phyloP scores from a whole-genome alignment of 2,329 filamentous ascomycete species.

The Cladobotryum protrusum region DNA sequence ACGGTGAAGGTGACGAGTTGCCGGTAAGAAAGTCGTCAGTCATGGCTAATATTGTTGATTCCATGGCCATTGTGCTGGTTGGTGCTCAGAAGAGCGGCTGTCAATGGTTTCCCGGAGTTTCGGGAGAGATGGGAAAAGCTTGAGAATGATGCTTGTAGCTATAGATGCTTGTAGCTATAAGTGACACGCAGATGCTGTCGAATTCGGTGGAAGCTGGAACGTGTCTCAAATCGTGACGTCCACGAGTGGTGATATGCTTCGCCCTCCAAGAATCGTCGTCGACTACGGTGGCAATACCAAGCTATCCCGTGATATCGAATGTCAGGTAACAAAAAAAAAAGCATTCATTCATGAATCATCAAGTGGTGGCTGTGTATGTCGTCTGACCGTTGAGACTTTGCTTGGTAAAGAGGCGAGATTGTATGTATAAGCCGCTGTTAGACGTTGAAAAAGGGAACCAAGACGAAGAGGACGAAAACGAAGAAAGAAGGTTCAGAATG shows the following conservation, averaged over 20 bases:
- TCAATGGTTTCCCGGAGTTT: too few relatives aligned
- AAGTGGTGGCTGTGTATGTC: neutral
- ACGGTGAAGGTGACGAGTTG: conserved; percentile 8
- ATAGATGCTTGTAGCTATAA: too few relatives aligned
- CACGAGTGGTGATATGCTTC: too few relatives aligned
- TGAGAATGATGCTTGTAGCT: too few relatives aligned
- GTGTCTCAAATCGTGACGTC: neutral
- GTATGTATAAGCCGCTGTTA: too few relatives aligned
- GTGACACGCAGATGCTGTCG: too few relatives aligned
- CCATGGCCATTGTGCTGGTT: conserved; percentile 3
- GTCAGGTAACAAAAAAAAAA: neutral
- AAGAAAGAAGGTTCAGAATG: conserved; percentile 2
- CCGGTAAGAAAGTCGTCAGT: conserved; percentile 1
- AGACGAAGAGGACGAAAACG: neutral
- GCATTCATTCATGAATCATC: conserved; percentile 4
- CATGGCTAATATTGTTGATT: neutral
- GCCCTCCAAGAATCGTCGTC: neutral
- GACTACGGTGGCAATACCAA: neutral
- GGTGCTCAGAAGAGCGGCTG: too few relatives aligned
- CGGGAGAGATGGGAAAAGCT: too few relatives aligned
- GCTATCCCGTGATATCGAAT: too few relatives aligned
- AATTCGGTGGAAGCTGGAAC: neutral
- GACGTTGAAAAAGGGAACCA: neutral
- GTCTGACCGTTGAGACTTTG: too few relatives aligned
- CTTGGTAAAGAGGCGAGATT: too few relatives aligned